Percentiles rank a stretch among this genome's conserved stretches.
Conservation (phyloP, 163 green algal genomes). For the Scenedesmus sp. region DNA sequence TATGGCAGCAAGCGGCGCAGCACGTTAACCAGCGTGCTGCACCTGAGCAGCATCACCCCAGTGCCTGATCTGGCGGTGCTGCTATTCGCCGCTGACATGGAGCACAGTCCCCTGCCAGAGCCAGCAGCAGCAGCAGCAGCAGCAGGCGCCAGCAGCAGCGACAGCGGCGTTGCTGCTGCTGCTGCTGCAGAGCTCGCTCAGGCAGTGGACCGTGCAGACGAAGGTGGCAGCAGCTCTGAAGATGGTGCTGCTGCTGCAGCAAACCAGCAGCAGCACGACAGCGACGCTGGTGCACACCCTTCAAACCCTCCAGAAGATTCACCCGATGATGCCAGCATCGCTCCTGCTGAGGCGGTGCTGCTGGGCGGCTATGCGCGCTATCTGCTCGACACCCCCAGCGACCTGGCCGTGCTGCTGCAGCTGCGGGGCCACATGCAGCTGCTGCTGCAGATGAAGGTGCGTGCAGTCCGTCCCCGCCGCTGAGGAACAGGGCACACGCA, state of each 20-base stretch:
- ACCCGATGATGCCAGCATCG: background rate
- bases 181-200: background rate
- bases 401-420: slow-evolving; percentile 19
- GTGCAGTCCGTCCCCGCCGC: background rate
- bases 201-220: background rate
- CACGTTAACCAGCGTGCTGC: background rate
- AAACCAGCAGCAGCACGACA: slow-evolving; percentile 3
- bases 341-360: background rate
- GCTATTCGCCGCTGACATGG: slow-evolving; percentile 32
- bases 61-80: slow-evolving; percentile 32
- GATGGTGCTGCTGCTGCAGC: background rate
- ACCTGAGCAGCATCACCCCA: background rate
- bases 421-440: slow-evolving; percentile 49
- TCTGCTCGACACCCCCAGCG: background rate
- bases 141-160: background rate
- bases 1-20: slow-evolving; percentile 34
- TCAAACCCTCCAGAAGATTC: background rate
- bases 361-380: background rate
- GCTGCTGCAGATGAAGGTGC: slow-evolving; percentile 44
- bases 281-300: background rate
- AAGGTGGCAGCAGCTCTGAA: background rate
- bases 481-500: background rate
- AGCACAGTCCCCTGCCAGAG: background rate
- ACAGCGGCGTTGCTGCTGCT: background rate
- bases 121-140: slow-evolving; percentile 3